Evolutionary conservation across 805 yeast species (phyloP).

Genomic region (Zygosaccharomyces siamensis): DNA sequence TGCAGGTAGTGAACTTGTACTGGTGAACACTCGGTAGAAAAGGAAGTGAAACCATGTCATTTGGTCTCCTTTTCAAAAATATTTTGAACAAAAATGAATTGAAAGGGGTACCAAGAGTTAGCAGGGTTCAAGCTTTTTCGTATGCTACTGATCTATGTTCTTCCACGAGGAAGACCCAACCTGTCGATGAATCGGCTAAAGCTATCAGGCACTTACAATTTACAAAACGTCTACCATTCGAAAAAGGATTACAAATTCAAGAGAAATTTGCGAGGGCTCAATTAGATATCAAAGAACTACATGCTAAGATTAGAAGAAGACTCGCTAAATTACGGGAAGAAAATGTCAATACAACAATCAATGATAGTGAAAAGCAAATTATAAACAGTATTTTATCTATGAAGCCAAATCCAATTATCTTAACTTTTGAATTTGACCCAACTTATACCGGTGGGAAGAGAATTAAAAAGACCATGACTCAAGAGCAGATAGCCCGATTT

Average conservation of each 20-base stretch:
- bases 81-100: not conserved
- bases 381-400: conserved; percentile 40
- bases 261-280: conserved; percentile 51
- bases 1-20: not conserved
- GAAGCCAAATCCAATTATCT: conserved; percentile 61
- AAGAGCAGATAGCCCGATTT: conserved; percentile 24
- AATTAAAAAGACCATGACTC: conserved; percentile 50
- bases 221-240: conserved; percentile 37
- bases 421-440: conserved; percentile 81
- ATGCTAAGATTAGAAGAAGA: conserved; percentile 43
- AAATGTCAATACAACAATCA: conserved; percentile 33
- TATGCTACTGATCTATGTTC: conserved; percentile 10
- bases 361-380: conserved; percentile 45
- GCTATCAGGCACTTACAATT: conserved; percentile 44
- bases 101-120: not conserved
- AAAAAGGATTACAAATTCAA: conserved; percentile 53
- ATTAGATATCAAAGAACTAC: conserved; percentile 51
- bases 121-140: not conserved
- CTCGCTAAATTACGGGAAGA: conserved; percentile 38
- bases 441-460: conserved; percentile 92
- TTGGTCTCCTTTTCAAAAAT: not conserved
- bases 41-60: not conserved
- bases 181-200: conserved; percentile 34
- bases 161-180: conserved; percentile 22
- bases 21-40: not conserved